Conservation (phyloP, 2,329 filamentous ascomycete genomes). For the Aspergillus felis region DNA sequence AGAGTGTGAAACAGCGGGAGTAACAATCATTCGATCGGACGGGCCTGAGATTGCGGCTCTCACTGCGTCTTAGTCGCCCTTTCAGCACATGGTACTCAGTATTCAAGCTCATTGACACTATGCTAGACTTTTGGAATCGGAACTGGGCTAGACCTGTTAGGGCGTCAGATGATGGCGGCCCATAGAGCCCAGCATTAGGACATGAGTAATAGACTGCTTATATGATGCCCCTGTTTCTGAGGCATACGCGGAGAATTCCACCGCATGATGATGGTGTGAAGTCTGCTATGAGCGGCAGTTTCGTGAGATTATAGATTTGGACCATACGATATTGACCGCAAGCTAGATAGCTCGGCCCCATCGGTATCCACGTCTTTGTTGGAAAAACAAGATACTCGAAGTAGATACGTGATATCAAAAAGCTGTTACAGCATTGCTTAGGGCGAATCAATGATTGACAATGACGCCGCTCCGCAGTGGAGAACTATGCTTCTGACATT, state of each 20-base stretch:
- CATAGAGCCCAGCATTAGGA: no score
- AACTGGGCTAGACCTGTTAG: no score
- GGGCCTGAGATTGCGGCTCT: constrained; percentile 56
- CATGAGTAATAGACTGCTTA: no score
- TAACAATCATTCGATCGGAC: constrained; percentile 58
- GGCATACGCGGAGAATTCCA: neutral
- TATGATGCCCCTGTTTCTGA: no score
- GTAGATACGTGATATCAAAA: neutral
- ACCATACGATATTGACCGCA: neutral
- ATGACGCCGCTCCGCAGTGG: neutral
- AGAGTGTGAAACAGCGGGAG: constrained; percentile 57
- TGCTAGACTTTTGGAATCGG: no score
- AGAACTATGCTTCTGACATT: neutral
- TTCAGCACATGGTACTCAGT: neutral
- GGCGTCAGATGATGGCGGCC: no score
- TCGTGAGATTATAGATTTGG: neutral
- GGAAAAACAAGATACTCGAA: no score
- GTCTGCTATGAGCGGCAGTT: neutral
- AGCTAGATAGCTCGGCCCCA: neutral
- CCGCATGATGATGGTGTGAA: neutral
- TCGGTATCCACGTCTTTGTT: neutral
- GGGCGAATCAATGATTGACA: neutral
- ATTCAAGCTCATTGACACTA: neutral
- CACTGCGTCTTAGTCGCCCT: neutral
- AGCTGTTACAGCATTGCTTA: neutral